These are phyloP conservation scores for Paraphaeosphaeria minitans DNA, from an alignment of 2,329 filamentous ascomycete genomes.

Conservation along the genomic window DNA sequence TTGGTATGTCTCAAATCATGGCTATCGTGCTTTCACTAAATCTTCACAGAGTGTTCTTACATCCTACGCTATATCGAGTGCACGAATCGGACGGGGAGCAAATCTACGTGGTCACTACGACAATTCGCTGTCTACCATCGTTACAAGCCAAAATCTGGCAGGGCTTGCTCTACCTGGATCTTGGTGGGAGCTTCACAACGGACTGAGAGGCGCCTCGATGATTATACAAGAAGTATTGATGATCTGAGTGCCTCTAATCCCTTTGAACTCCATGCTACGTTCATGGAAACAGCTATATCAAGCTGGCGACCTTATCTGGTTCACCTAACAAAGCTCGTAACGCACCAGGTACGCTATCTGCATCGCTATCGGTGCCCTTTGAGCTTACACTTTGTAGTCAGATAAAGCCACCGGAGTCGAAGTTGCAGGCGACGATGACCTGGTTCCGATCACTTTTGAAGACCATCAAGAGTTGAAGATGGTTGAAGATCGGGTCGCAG, in stretches of 20 bases:
- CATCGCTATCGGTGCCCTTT: no score
- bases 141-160: conserved; percentile 16
- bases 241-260: conserved; percentile 20
- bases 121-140: conserved; percentile 25
- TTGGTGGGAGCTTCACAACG: conserved; percentile 17
- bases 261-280: conserved; percentile 31
- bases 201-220: conserved; percentile 14
- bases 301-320: conserved; percentile 27
- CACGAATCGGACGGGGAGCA: conserved; percentile 15
- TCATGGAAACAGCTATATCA: conserved; percentile 24
- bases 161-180: conserved; percentile 18
- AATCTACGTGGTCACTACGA: conserved; percentile 21
- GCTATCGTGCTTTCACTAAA: background rate
- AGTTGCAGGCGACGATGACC: conserved; percentile 16
- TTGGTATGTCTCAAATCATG: conserved; percentile 14
- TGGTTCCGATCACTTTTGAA: conserved; percentile 20
- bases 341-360: conserved; percentile 11
- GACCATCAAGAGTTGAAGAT: conserved; percentile 27
- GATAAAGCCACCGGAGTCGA: conserved; percentile 19
- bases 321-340: conserved; percentile 16
- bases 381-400: conserved; percentile 15
- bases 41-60: conserved; percentile 17
- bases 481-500: conserved; percentile 26
- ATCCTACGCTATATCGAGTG: conserved; percentile 19
- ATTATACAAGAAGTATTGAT: conserved; percentile 14